A percentile compares a stretch with the other conserved stretches of the same genome.
Evolutionary conservation across 306 rosid species (phyloP).

Genomic region (Prinsepia uniflora): DNA sequence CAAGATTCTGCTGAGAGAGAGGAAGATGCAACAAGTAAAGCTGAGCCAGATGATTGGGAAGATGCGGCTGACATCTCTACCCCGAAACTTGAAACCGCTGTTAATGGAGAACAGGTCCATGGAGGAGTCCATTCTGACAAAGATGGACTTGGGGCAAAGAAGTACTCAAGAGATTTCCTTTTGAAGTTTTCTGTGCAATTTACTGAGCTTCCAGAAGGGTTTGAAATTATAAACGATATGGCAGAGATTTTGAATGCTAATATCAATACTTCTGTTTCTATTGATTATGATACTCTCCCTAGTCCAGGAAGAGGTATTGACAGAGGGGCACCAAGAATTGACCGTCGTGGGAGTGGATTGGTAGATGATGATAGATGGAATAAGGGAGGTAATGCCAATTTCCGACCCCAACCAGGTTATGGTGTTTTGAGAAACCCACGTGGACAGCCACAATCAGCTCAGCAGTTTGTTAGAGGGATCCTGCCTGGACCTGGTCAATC

Average conservation of each 20-base stretch:
- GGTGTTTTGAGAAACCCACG: constrained; percentile 76
- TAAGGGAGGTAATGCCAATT: constrained; percentile 54
- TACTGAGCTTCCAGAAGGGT: constrained; percentile 58
- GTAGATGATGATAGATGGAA: constrained; percentile 76
- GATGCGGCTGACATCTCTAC: constrained; percentile 83
- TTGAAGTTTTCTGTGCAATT: constrained; percentile 63
- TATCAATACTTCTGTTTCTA: constrained; percentile 33
- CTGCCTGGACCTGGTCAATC: constrained; percentile 74
- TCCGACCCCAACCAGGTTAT: constrained; percentile 59
- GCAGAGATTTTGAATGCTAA: constrained; percentile 39
- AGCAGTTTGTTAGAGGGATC: constrained; percentile 61
- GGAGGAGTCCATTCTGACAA: constrained; percentile 17
- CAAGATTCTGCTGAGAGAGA: constrained; percentile 33
- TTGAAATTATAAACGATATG: constrained; percentile 47
- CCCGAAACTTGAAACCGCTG: constrained; percentile 55
- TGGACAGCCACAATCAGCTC: constrained; percentile 40
- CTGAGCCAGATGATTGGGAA: constrained; percentile 95
- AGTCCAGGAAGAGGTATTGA: constrained; percentile 71
- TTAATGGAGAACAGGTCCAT: constrained; percentile 29
- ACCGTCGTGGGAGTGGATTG: constrained; percentile 64
- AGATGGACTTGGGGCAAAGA: constrained; percentile 48
- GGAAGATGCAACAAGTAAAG: constrained; percentile 41
- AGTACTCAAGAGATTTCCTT: constrained; percentile 86
- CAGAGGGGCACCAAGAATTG: constrained; percentile 56
- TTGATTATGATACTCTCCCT: constrained; percentile 59